These are phyloP conservation scores for Leishmania braziliensis DNA, from an alignment of 208 protist genomes.

Conservation along the genomic window DNA sequence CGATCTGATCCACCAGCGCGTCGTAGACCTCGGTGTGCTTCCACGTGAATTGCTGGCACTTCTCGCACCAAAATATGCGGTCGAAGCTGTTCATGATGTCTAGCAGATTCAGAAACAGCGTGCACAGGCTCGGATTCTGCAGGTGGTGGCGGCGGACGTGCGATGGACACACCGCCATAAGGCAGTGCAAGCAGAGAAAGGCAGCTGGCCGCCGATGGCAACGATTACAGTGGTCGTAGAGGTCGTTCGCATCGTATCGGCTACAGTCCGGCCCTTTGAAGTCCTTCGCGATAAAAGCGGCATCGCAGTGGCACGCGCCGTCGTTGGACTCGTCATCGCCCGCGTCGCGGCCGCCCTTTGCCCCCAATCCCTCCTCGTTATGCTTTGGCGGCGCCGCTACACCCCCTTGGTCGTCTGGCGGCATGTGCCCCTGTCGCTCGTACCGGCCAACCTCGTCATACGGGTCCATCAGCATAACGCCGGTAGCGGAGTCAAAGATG, in stretches of 20 bases:
- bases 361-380: not conserved
- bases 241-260: constrained; percentile 49
- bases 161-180: constrained; percentile 66
- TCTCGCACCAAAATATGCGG: constrained; percentile 83
- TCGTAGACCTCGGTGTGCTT: constrained; percentile 81
- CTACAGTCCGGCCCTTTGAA: constrained; percentile 58
- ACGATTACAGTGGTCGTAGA: constrained; percentile 63
- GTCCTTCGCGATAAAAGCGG: constrained; percentile 56
- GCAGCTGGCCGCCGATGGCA: constrained; percentile 63
- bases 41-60: constrained; percentile 74
- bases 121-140: constrained; percentile 40
- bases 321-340: constrained; percentile 28
- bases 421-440: constrained; percentile 13
- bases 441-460: constrained; percentile 66
- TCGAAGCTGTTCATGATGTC: constrained; percentile 83
- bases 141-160: constrained; percentile 62
- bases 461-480: constrained; percentile 56
- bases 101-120: constrained; percentile 72
- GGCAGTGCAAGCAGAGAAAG: constrained; percentile 78
- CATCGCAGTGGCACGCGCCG: constrained; percentile 51
- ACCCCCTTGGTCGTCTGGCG: constrained; percentile 9
- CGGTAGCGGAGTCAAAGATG: constrained; percentile 43
- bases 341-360: not conserved
- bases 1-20: constrained; percentile 70
- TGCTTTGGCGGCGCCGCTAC: not conserved